phyloP scores from a whole-genome alignment of 2,329 filamentous ascomycete species.

The Nemania abortiva region DNA sequence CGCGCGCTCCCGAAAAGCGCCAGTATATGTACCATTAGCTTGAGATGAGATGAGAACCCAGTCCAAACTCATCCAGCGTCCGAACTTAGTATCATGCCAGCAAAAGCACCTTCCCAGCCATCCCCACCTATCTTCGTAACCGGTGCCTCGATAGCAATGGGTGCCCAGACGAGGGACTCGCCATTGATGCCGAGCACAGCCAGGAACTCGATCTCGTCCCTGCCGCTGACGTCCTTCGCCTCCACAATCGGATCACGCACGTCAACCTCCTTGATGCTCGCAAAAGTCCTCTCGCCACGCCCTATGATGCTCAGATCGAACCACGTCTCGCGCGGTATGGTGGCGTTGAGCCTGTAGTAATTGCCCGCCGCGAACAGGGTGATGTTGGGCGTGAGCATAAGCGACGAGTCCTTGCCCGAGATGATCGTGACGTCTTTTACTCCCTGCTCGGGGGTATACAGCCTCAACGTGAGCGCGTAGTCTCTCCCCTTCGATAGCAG shows the following conservation, averaged over 20 bases:
- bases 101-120: constrained; percentile 51
- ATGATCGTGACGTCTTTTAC: constrained; percentile 55
- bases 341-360: constrained; percentile 53
- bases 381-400: constrained; percentile 56
- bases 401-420: constrained; percentile 58
- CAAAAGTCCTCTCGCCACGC: constrained; percentile 52
- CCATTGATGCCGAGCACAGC: constrained; percentile 59
- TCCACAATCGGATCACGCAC: not conserved
- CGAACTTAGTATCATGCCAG: constrained; percentile 49
- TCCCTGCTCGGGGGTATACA: constrained; percentile 47
- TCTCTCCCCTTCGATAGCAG: constrained; percentile 66
- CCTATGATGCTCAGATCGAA: constrained; percentile 50
- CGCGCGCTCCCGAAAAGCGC: not conserved
- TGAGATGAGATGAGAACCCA: too few species aligned
- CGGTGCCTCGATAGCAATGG: constrained; percentile 61
- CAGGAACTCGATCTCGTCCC: constrained; percentile 52
- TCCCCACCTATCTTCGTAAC: constrained; percentile 54
- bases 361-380: constrained; percentile 53
- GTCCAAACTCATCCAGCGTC: constrained; percentile 25
- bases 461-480: constrained; percentile 64
- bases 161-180: constrained; percentile 55
- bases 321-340: constrained; percentile 49
- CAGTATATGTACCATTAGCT: not conserved
- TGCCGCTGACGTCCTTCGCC: constrained; percentile 41
- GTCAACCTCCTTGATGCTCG: constrained; percentile 39